These are phyloP conservation scores for Aegle marmelos DNA, from an alignment of 345 rosid species.

Conservation along the genomic window DNA sequence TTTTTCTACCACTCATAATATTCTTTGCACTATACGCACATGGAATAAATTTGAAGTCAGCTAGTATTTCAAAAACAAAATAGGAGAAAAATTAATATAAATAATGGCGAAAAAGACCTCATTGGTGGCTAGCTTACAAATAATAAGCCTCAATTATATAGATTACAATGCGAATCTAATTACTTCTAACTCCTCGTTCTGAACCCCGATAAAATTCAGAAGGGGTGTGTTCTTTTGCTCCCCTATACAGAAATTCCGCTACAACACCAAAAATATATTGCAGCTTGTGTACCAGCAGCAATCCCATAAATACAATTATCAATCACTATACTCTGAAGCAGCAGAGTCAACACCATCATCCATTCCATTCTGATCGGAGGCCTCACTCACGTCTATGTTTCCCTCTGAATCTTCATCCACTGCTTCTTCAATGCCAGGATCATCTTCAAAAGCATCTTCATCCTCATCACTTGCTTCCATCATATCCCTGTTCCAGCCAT, in stretches of 20 bases:
- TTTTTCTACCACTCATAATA: too few species aligned
- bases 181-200: constrained; percentile 16
- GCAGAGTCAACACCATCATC: constrained; percentile 45
- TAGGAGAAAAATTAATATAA: not conserved
- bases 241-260: constrained; percentile 12
- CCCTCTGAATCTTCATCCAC: constrained; percentile 46
- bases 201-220: not conserved
- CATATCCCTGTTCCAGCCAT: constrained; percentile 47
- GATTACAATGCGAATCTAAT: constrained; percentile 9
- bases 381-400: constrained; percentile 48
- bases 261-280: constrained; percentile 23
- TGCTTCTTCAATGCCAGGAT: constrained; percentile 28
- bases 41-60: not conserved
- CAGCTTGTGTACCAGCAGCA: constrained; percentile 9
- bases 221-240: not conserved
- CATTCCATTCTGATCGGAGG: constrained; percentile 39
- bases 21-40: not conserved
- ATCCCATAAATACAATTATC: constrained; percentile 1
- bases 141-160: constrained; percentile 13
- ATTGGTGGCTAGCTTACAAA: not conserved
- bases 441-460: constrained; percentile 42
- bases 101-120: not conserved
- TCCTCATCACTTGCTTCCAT: constrained; percentile 62
- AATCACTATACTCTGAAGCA: constrained; percentile 76
- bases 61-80: not conserved